These are phyloP conservation scores for Russula sp. DNA, from an alignment of 768 basidiomycete species.

Conservation along the genomic window DNA sequence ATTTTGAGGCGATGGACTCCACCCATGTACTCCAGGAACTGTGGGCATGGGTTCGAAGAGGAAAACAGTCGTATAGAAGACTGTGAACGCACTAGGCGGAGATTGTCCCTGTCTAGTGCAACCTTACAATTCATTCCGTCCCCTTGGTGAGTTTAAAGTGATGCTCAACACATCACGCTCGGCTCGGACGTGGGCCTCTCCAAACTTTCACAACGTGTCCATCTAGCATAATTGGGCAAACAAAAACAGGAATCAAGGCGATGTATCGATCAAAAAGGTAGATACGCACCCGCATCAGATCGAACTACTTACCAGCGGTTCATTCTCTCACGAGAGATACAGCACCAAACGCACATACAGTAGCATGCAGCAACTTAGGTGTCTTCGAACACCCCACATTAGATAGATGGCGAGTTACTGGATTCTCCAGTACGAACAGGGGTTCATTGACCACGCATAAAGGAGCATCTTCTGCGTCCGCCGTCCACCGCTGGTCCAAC, in stretches of 20 bases:
- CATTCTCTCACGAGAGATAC: slow-evolving; percentile 88
- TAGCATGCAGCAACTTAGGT: slow-evolving; percentile 37
- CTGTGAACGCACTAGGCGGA: slow-evolving; percentile 73
- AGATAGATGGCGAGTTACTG: too few species aligned
- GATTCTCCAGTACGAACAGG: slow-evolving; percentile 61
- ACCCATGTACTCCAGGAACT: slow-evolving; percentile 94
- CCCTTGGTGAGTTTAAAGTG: slow-evolving; percentile 67
- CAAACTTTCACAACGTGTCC: slow-evolving; percentile 94
- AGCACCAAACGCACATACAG: slow-evolving; percentile 96
- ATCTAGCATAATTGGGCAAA: slow-evolving; percentile 68
- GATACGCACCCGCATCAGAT: slow-evolving; percentile 85
- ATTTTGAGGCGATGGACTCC: slow-evolving; percentile 51
- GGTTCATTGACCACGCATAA: slow-evolving; percentile 77
- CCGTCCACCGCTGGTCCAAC: slow-evolving; percentile 47
- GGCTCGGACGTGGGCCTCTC: slow-evolving; percentile 95
- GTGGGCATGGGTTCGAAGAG: slow-evolving; percentile 52
- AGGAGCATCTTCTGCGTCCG: slow-evolving; percentile 47
- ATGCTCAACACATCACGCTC: slow-evolving; percentile 92
- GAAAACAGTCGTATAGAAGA: slow-evolving; percentile 19
- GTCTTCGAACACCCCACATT: slow-evolving; percentile 43
- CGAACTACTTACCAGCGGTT: slow-evolving; percentile 74
- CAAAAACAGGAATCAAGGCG: slow-evolving; percentile 22
- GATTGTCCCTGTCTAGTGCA: slow-evolving; percentile 92
- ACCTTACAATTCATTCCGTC: slow-evolving; percentile 90
- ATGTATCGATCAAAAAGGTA: slow-evolving; percentile 28